phyloP scores from a whole-genome alignment of 441 rosid species.

The Kokia cookei region DNA sequence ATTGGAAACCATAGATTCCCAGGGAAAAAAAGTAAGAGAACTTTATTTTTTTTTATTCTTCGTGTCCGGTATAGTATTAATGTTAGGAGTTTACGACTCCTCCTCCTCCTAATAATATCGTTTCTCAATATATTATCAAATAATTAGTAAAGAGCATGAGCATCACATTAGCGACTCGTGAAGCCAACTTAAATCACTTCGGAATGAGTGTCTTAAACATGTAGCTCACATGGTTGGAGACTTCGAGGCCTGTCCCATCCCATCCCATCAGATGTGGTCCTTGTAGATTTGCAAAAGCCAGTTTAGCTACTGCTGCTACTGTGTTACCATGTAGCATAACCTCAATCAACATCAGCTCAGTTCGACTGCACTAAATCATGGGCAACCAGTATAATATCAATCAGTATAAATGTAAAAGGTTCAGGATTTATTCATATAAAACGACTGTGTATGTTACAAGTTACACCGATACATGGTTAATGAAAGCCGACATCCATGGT shows the following conservation, averaged over 20 bases:
- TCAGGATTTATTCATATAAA: conserved; percentile 4
- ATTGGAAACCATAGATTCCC: background rate
- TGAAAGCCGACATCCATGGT: background rate
- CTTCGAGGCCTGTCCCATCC: background rate
- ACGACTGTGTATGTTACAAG: background rate
- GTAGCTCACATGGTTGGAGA: background rate
- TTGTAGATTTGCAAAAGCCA: too few species aligned
- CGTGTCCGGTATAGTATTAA: too few species aligned
- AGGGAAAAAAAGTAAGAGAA: background rate
- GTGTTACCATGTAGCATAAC: too few species aligned
- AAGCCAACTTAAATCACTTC: background rate
- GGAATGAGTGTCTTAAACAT: background rate
- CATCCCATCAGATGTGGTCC: background rate
- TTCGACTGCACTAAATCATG: too few species aligned
- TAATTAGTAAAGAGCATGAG: too few species aligned
- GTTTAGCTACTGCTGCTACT: too few species aligned
- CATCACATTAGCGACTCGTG: too few species aligned
- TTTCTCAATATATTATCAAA: too few species aligned
- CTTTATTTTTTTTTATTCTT: background rate
- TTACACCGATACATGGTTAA: background rate
- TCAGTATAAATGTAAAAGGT: background rate
- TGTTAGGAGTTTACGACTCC: too few species aligned
- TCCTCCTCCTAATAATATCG: too few species aligned
- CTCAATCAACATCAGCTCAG: too few species aligned
- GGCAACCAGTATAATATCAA: too few species aligned